phyloP scores from a whole-genome alignment of 345 rosid genomes.

The Brassica carinata region DNA sequence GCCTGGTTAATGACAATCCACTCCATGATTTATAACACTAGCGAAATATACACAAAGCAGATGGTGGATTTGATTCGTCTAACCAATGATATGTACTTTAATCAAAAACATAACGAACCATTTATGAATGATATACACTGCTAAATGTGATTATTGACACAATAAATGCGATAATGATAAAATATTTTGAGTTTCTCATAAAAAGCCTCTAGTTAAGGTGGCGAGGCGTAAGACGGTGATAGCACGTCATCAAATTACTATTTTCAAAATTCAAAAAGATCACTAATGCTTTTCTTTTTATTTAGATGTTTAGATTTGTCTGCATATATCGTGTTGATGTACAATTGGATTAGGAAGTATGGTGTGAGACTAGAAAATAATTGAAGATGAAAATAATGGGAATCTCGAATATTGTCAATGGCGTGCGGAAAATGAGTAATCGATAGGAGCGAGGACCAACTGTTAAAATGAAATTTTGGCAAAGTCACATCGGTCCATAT shows the following conservation, averaged over 20 bases:
- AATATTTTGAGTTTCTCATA: not conserved
- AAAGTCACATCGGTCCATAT: conserved; percentile 37
- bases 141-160: not conserved
- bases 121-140: not conserved
- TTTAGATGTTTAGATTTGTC: not conserved
- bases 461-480: conserved; percentile 26
- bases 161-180: not conserved
- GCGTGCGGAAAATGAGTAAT: conserved; percentile 35
- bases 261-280: not conserved
- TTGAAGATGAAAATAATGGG: conserved; percentile 15
- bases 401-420: conserved; percentile 29
- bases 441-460: conserved; percentile 10
- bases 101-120: not conserved
- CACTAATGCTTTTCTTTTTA: not conserved
- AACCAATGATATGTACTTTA: not conserved
- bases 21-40: not conserved
- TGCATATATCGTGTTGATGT: not conserved
- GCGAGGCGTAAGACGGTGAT: not conserved
- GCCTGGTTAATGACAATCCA: too few relatives aligned
- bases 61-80: conserved; percentile 10
- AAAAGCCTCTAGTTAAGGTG: not conserved
- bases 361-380: not conserved
- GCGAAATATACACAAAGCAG: not conserved
- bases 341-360: not conserved
- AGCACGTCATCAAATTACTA: not conserved